Percentiles rank a stretch among this genome's conserved stretches.
Evolutionary conservation across 2,329 filamentous ascomycete genomes (phyloP).

Genomic region (Ophiostoma angusticollis): DNA sequence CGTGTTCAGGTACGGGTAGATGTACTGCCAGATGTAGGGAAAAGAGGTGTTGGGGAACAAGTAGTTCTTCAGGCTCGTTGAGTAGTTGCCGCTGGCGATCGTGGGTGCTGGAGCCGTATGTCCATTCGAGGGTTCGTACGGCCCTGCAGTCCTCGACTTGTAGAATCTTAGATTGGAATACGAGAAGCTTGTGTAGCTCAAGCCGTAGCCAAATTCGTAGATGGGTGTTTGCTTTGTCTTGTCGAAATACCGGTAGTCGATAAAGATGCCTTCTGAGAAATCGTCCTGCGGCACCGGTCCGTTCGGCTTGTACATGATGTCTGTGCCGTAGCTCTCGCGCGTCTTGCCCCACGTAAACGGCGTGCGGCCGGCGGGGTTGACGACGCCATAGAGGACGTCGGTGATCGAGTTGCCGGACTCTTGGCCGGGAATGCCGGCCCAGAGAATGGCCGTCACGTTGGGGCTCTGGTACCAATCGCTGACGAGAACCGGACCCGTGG

Average conservation of each 20-base stretch:
- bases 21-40: constrained; percentile 38
- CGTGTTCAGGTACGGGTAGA: constrained; percentile 62
- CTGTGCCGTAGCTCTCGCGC: constrained; percentile 53
- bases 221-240: constrained; percentile 50
- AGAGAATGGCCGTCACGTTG: constrained; percentile 75
- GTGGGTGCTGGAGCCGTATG: constrained; percentile 49
- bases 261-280: constrained; percentile 67
- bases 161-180: constrained; percentile 54
- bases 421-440: constrained; percentile 71
- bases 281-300: constrained; percentile 53
- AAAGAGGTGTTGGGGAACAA: constrained; percentile 48
- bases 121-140: constrained; percentile 47
- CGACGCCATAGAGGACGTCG: constrained; percentile 71
- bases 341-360: constrained; percentile 69
- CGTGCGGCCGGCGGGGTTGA: constrained; percentile 63
- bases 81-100: constrained; percentile 47
- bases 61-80: constrained; percentile 51
- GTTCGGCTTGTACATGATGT: constrained; percentile 53
- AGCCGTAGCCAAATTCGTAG: constrained; percentile 70
- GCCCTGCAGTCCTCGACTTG: constrained; percentile 31
- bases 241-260: constrained; percentile 72
- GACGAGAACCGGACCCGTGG: constrained; percentile 65
- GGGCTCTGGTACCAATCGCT: constrained; percentile 60
- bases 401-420: constrained; percentile 69
- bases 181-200: constrained; percentile 68